A percentile compares a stretch with the other conserved stretches of the same genome.
phyloP scores from a whole-genome alignment of 108 stramenopile genomes.

The Chaetoceros muelleri region DNA sequence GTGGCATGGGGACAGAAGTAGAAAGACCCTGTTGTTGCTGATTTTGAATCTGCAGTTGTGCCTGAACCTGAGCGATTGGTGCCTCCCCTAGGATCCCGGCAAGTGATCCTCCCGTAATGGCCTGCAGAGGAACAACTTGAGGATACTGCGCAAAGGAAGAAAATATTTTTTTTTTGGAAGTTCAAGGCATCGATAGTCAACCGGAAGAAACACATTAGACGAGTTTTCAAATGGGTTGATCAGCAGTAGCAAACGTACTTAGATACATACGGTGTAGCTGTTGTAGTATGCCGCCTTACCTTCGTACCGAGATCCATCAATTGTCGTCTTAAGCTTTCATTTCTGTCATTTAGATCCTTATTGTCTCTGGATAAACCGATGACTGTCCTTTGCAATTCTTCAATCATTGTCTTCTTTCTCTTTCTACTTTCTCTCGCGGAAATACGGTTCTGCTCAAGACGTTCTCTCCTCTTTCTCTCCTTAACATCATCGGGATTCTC shows the following conservation, averaged over 20 bases:
- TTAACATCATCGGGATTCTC: conserved; percentile 11
- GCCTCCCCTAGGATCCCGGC: conserved; percentile 1
- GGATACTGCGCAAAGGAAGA: conserved; percentile 40
- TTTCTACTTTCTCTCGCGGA: conserved; percentile 79
- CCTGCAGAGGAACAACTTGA: conserved; percentile 57
- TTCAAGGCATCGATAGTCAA: neutral
- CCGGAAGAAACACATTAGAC: neutral
- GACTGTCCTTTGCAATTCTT: conserved; percentile 80
- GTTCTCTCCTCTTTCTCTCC: conserved; percentile 58
- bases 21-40: neutral
- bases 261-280: neutral
- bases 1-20: neutral
- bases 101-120: conserved; percentile 31
- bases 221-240: neutral
- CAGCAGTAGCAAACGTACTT: neutral
- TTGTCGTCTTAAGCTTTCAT: conserved; percentile 54
- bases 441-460: conserved; percentile 84
- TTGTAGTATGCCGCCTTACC: conserved; percentile 23
- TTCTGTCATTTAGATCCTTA: conserved; percentile 73
- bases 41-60: neutral
- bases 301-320: conserved; percentile 73
- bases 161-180: neutral
- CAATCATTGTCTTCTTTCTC: conserved; percentile 86
- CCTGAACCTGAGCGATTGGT: neutral
- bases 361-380: conserved; percentile 74